Evolutionary conservation across 495 filamentous ascomycete genomes (phyloP).

Genomic region (Letharia lupina): DNA sequence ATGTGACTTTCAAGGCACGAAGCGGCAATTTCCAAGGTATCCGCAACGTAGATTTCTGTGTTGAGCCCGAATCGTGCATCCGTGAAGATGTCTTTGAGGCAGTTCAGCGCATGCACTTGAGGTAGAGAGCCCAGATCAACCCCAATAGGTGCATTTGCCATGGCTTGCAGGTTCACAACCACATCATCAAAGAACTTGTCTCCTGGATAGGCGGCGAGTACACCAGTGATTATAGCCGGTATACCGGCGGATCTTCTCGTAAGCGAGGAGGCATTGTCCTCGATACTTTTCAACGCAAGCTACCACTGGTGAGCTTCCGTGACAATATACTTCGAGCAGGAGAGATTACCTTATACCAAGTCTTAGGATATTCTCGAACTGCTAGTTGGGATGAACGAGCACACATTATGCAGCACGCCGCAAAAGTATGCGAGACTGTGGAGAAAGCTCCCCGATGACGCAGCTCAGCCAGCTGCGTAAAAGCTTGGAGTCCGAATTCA

Average conservation of each 20-base stretch:
- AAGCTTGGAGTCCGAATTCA: slow-evolving; percentile 58
- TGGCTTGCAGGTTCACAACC: slow-evolving; percentile 44
- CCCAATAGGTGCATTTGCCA: slow-evolving; percentile 50
- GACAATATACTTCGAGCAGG: neutral
- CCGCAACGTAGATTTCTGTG: slow-evolving; percentile 61
- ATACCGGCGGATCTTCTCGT: slow-evolving; percentile 89
- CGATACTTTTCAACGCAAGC: slow-evolving; percentile 56
- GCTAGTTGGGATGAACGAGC: slow-evolving; percentile 42
- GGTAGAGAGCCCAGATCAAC: slow-evolving; percentile 46
- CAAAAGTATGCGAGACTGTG: slow-evolving; percentile 81
- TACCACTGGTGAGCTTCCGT: slow-evolving; percentile 25
- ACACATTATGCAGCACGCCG: slow-evolving; percentile 59
- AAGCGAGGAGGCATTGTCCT: slow-evolving; percentile 60
- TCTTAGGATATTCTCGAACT: slow-evolving; percentile 34
- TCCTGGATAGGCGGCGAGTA: slow-evolving; percentile 49
- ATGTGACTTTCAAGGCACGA: slow-evolving; percentile 57
- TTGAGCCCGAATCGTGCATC: slow-evolving; percentile 57
- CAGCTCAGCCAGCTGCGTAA: slow-evolving; percentile 71
- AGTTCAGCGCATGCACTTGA: slow-evolving; percentile 92
- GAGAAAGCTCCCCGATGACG: slow-evolving; percentile 92
- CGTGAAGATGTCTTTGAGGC: slow-evolving; percentile 76
- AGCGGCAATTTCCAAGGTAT: slow-evolving; percentile 65
- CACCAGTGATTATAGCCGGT: slow-evolving; percentile 70
- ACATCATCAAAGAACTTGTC: slow-evolving; percentile 41
- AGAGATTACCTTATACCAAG: slow-evolving; percentile 58